Conservation (phyloP, 1,284 basidiomycete genomes). For the Trametes sp. region DNA sequence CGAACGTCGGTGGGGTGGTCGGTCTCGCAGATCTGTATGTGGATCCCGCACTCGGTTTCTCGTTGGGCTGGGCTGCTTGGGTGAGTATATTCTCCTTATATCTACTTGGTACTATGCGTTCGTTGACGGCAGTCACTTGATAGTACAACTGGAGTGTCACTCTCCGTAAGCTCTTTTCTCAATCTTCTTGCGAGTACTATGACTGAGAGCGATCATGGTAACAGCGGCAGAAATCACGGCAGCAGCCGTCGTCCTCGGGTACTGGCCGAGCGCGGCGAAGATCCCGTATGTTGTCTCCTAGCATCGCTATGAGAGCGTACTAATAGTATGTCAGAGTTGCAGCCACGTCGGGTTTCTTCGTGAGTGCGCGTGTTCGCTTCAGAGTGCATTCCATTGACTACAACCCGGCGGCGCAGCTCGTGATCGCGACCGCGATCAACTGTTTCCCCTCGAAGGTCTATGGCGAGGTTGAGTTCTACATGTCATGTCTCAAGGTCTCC, state of each 20-base stretch:
- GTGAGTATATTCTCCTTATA: conserved; percentile 20
- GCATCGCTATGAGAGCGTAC: background rate
- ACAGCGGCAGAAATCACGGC: conserved; percentile 42
- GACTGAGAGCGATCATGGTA: background rate
- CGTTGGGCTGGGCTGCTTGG: conserved; percentile 43
- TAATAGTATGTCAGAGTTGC: conserved; percentile 18
- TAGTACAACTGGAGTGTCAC: conserved; percentile 45
- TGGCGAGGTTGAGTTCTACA: conserved; percentile 49
- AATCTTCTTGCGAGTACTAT: background rate
- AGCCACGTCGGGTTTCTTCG: conserved; percentile 33
- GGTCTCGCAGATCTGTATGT: conserved; percentile 63
- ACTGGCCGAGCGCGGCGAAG: conserved; percentile 30
- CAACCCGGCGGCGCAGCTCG: conserved; percentile 71
- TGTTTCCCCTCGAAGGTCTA: conserved; percentile 40
- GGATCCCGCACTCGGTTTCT: conserved; percentile 40
- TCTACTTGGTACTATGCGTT: background rate
- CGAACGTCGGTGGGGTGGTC: conserved; percentile 85
- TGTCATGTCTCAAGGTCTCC: conserved; percentile 48
- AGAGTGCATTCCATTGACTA: background rate
- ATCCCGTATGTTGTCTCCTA: conserved; percentile 27
- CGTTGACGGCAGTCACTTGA: background rate
- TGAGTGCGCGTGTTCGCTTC: conserved; percentile 14
- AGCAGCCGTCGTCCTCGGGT: conserved; percentile 35
- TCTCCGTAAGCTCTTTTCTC: conserved; percentile 32
- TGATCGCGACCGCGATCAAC: conserved; percentile 60